Evolutionary conservation across 2,329 filamentous ascomycete genomes (phyloP), one percentile per base, ranked within the genome.

Genomic region (Diaporthe nobilis): DNA sequence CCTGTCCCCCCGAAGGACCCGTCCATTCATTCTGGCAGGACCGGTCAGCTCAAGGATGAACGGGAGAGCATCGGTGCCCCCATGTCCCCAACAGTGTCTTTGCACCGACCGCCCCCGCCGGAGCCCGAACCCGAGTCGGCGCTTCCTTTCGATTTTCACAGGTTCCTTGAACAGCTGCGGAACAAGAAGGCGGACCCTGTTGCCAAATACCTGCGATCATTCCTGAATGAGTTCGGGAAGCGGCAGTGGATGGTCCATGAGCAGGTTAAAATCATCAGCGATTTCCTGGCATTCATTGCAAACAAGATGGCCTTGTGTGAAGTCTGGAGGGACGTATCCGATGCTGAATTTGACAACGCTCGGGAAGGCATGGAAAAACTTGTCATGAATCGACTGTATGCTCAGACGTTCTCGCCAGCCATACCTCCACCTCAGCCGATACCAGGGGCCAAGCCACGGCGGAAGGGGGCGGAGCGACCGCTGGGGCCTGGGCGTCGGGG

Each of bases 211-310:
- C 89, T 99, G 61, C 94, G 97, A 78, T 98, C 97, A 0, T 99
- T 99, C 81, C 86, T 99, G 42, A 92, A 92, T 67, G 97, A 99
- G 83, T 99, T 99, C 85, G 95, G 92, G 49, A 99, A 98, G 87
- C 95, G 96, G 79, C 97, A 98, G 84, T 99, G 97, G 97, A 98
- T 98, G 94, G 97, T 98, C 9, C 97, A 99, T 83, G 97, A 99
- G 85, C 97, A 99, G 84, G 97, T 98, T 82, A 99, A 99, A 86
- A 98, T 99, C 77, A 98, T 99, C 77, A 92, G 95, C 79, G 97
- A 99, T 83, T 99, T 99, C 80, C 87, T 99, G 65, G 92, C 95
- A 60, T 99, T 99, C 81, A 99, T 99, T 78, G 94, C 94, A 72
- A 98, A 98, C 85, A 98, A 98, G 87, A 99, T 99, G 97, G 95